Percentiles rank a stretch among this genome's conserved stretches.
phyloP scores from a whole-genome alignment of 257 asterid species.

The Capsicum chinense region DNA sequence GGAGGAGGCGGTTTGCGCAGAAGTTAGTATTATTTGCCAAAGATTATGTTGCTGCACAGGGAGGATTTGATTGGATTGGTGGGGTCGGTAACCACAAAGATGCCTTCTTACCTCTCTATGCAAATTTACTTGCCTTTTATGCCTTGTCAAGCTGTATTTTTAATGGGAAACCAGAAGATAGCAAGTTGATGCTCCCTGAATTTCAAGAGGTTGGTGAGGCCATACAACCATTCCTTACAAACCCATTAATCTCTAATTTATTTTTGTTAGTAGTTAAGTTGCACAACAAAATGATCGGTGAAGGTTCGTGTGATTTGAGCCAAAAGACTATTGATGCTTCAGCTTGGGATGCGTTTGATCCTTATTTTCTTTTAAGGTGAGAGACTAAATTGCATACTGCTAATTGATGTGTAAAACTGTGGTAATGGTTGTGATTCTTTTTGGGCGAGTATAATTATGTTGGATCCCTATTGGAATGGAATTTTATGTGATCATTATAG shows the following conservation, averaged over 20 bases:
- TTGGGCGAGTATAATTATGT: background rate
- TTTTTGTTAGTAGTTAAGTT: slow-evolving; percentile 52
- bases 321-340: slow-evolving; percentile 42
- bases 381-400: background rate
- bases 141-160: slow-evolving; percentile 67
- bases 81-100: slow-evolving; percentile 95
- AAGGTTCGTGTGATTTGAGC: slow-evolving; percentile 35
- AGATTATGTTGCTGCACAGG: slow-evolving; percentile 49
- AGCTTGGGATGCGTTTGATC: slow-evolving; percentile 68
- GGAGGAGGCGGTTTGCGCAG: slow-evolving; percentile 68
- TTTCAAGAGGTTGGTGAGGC: slow-evolving; percentile 58
- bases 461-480: background rate
- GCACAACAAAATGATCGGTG: slow-evolving; percentile 58
- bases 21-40: slow-evolving; percentile 54
- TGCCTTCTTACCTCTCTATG: slow-evolving; percentile 75
- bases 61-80: slow-evolving; percentile 70
- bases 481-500: background rate
- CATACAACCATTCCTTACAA: slow-evolving; percentile 64
- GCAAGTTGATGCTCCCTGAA: slow-evolving; percentile 50
- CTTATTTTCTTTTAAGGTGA: slow-evolving; percentile 75
- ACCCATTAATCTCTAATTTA: slow-evolving; percentile 67
- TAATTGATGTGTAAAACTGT: slow-evolving; percentile 1
- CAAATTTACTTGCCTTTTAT: slow-evolving; percentile 68
- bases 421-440: slow-evolving; percentile 11
- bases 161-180: slow-evolving; percentile 43